These are phyloP conservation scores for Vitis hybrid DNA, from an alignment of 177 flowering plant species.

Conservation along the genomic window DNA sequence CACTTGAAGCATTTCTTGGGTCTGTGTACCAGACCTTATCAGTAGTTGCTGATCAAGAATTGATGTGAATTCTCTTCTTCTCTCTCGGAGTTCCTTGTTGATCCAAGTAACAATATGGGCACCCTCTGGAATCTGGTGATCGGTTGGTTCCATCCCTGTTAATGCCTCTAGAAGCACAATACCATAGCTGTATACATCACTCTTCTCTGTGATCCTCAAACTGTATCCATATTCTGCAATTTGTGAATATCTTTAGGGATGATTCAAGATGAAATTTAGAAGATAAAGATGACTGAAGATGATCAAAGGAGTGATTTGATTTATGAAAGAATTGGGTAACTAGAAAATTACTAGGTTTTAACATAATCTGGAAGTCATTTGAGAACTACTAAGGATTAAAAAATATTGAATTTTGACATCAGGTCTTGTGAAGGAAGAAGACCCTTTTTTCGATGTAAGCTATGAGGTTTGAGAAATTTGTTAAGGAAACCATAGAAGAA, in stretches of 20 bases:
- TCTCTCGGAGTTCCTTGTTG: slow-evolving; percentile 27
- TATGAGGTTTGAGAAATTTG: not conserved
- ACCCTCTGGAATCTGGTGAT: slow-evolving; percentile 46
- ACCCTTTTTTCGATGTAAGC: not conserved
- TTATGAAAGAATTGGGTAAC: too few relatives aligned
- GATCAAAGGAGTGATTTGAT: too few relatives aligned
- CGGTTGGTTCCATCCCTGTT: slow-evolving; percentile 62
- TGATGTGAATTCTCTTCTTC: slow-evolving; percentile 21
- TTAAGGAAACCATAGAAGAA: not conserved
- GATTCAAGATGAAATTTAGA: too few relatives aligned
- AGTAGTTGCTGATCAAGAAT: slow-evolving; percentile 47
- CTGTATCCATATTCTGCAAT: slow-evolving; percentile 73
- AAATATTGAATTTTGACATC: too few relatives aligned
- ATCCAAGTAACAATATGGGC: slow-evolving; percentile 58
- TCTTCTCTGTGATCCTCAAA: slow-evolving; percentile 63
- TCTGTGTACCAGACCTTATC: slow-evolving; percentile 35
- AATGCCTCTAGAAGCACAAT: slow-evolving; percentile 66
- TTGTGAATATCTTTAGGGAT: not conserved
- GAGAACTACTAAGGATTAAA: too few relatives aligned
- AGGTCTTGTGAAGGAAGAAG: too few relatives aligned
- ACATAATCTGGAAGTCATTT: too few relatives aligned
- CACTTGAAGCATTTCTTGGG: slow-evolving; percentile 60
- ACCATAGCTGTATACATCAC: slow-evolving; percentile 77
- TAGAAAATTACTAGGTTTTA: too few relatives aligned
- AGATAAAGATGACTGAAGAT: too few relatives aligned